Conservation (phyloP, 139 green algal species). For the Prasinococcaceae sp. region DNA sequence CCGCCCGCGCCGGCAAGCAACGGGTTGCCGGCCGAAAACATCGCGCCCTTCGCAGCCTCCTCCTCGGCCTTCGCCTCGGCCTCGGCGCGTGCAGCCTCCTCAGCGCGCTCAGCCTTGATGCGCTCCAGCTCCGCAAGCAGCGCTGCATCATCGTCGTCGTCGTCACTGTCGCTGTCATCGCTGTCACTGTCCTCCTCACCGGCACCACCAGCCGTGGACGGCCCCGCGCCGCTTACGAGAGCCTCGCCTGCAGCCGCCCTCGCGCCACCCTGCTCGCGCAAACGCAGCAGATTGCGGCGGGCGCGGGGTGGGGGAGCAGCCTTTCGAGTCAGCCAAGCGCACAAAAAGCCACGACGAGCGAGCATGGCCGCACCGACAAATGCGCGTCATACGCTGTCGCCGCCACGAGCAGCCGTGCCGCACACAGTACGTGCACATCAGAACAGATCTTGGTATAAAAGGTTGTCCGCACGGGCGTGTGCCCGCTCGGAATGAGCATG, state of each 20-base stretch:
- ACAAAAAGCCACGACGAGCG: background rate
- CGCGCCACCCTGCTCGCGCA: no score
- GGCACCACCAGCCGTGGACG: background rate
- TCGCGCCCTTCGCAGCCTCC: no score
- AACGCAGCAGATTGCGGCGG: background rate
- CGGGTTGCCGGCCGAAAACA: constrained; percentile 75
- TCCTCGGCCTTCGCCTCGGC: constrained; percentile 38
- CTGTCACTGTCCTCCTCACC: constrained; percentile 18
- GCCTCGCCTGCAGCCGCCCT: background rate
- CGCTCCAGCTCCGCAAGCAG: constrained; percentile 82
- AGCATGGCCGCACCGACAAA: background rate
- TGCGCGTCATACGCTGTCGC: background rate
- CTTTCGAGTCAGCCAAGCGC: background rate
- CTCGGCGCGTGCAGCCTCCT: constrained; percentile 31
- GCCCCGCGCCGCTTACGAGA: background rate
- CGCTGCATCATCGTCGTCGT: constrained; percentile 58
- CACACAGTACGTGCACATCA: no score
- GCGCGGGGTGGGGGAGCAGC: background rate
- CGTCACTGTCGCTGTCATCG: constrained; percentile 23
- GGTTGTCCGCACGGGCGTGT: no score
- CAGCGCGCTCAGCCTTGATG: constrained; percentile 79
- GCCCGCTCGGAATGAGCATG: no score
- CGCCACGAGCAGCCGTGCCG: no score
- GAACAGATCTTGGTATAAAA: no score
- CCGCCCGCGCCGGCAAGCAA: constrained; percentile 40